A percentile compares a stretch with the other conserved stretches of the same genome.
Conservation (phyloP, 2,329 filamentous ascomycete species). For the Amylocarpus encephaloides region DNA sequence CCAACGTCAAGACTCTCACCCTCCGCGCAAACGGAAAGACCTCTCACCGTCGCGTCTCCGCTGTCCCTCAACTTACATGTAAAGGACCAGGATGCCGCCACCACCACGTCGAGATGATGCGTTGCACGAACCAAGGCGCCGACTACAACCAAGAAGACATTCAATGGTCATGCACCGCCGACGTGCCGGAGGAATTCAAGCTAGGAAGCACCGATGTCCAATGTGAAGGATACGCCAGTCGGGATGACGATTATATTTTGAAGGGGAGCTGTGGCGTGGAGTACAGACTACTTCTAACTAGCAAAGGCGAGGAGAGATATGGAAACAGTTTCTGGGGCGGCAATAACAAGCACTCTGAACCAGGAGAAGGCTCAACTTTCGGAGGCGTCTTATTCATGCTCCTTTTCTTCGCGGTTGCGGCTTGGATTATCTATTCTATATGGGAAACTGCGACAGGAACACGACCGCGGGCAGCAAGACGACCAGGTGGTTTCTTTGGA, state of each 20-base stretch:
- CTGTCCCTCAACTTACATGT: constrained; percentile 76
- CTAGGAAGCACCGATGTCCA: constrained; percentile 83
- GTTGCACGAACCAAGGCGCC: constrained; percentile 78
- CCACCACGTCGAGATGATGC: constrained; percentile 74
- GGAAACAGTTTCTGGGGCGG: constrained; percentile 32
- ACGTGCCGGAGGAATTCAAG: constrained; percentile 54
- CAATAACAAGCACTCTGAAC: constrained; percentile 20
- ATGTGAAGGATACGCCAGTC: constrained; percentile 77
- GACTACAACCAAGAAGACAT: constrained; percentile 76
- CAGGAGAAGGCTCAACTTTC: constrained; percentile 27
- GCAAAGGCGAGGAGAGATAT: constrained; percentile 65
- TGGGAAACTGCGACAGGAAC: constrained; percentile 28
- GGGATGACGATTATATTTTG: constrained; percentile 79
- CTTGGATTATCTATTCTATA: constrained; percentile 57
- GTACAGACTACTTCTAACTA: constrained; percentile 74
- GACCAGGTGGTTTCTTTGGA: constrained; percentile 26
- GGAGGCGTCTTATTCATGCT: constrained; percentile 49
- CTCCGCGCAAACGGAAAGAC: constrained; percentile 64
- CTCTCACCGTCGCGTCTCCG: constrained; percentile 64
- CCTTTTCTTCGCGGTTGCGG: constrained; percentile 53
- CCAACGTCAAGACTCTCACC: constrained; percentile 70
- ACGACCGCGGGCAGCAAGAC: constrained; percentile 23
- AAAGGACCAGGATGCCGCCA: constrained; percentile 46
- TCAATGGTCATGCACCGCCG: constrained; percentile 79
- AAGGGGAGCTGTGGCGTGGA: constrained; percentile 91